Evolutionary conservation across 108 stramenopile species (phyloP).

Genomic region (Epipyxis sp.): DNA sequence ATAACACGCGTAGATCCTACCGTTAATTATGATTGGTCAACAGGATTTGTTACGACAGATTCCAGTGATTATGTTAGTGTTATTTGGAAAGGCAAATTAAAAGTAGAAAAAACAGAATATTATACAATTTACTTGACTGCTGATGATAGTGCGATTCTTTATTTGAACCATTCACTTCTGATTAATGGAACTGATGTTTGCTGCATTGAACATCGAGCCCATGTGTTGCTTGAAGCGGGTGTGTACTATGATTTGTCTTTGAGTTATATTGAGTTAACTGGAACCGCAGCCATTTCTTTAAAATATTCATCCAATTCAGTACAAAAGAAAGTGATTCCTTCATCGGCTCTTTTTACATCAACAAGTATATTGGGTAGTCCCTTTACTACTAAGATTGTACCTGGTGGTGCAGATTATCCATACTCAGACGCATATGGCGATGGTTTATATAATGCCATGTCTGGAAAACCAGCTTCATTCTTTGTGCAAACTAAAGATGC

Average conservation of each 20-base stretch:
- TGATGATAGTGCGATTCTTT: conserved; percentile 70
- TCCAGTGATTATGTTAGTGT: conserved; percentile 72
- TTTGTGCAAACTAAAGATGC: conserved; percentile 67
- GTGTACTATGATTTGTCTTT: conserved; percentile 66
- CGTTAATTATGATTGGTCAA: conserved; percentile 56
- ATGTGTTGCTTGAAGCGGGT: conserved; percentile 51
- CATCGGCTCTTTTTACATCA: conserved; percentile 56
- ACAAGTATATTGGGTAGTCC: conserved; percentile 70
- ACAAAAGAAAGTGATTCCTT: conserved; percentile 57
- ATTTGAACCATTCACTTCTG: conserved; percentile 66
- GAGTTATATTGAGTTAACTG: conserved; percentile 72
- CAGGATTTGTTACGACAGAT: conserved; percentile 65
- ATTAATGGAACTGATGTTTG: conserved; percentile 67
- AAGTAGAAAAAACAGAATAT: conserved; percentile 54
- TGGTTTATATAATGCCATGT: conserved; percentile 54
- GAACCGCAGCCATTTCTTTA: conserved; percentile 60
- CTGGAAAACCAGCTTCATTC: conserved; percentile 65
- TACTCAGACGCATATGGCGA: conserved; percentile 58
- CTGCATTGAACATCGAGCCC: conserved; percentile 50
- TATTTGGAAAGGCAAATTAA: conserved; percentile 72
- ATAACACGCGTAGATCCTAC: conserved; percentile 64
- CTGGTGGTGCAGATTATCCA: conserved; percentile 72
- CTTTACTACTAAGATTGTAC: conserved; percentile 59
- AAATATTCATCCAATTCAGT: conserved; percentile 64
- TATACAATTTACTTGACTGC: conserved; percentile 68